Evolutionary conservation across 2,329 filamentous ascomycete genomes (phyloP).

Genomic region (Xylariaceae sp.): DNA sequence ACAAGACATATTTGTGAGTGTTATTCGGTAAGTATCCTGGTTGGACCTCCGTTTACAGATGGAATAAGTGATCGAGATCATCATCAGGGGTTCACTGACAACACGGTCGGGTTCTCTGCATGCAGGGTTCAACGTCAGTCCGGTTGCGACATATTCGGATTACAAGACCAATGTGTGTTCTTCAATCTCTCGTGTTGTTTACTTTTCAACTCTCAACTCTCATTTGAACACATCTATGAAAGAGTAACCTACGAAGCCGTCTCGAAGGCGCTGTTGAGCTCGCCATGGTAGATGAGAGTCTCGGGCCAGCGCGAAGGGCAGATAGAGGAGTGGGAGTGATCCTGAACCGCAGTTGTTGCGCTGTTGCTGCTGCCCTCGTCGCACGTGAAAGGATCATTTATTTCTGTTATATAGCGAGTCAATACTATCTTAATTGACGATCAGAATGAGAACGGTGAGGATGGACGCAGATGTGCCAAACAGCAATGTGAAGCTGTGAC

Average conservation of each 20-base stretch:
- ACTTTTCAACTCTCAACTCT: no score
- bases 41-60: not conserved
- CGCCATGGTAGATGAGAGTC: slow-evolving; percentile 18
- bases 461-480: not conserved
- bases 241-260: slow-evolving; percentile 24
- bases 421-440: not conserved
- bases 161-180: not conserved
- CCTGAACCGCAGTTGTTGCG: not conserved
- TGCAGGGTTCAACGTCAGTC: slow-evolving; percentile 9
- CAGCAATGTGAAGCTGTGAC: no score
- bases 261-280: slow-evolving; percentile 20
- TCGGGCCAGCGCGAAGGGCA: slow-evolving; percentile 10
- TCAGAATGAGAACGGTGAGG: not conserved
- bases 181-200: not conserved
- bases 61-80: not conserved
- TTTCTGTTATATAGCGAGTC: not conserved
- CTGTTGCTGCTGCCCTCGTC: slow-evolving; percentile 1
- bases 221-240: not conserved
- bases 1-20: not conserved
- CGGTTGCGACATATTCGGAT: not conserved
- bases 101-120: slow-evolving; percentile 45
- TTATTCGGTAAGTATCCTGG: not conserved
- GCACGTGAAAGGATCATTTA: slow-evolving; percentile 10
- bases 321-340: not conserved
- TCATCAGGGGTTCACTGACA: slow-evolving; percentile 36